Evolutionary conservation across 768 basidiomycete species (phyloP), one percentile per base, ranked within the genome.

Genomic region (Austroboletus festivus): DNA sequence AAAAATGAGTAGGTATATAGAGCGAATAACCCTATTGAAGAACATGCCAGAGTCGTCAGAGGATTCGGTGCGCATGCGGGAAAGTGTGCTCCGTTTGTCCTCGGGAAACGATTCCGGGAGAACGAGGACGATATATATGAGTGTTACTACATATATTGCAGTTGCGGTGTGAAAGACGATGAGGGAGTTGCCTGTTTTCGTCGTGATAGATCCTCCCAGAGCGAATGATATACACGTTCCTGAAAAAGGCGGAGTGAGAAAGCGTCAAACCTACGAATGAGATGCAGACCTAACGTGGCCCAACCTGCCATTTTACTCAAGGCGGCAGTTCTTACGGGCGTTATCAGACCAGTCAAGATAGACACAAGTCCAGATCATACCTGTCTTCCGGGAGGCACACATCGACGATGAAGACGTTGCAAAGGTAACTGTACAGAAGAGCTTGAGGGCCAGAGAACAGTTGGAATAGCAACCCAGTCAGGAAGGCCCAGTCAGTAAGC

Each of bases 61-160:
- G 19, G 42, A 20, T 13, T 48, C 58, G 5, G 9, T 20, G 3
- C 30, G 45, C 37, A 54, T 42, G 13, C 18, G 38, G 3, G 49
- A 56, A 1, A 65, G 42, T 22, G 52, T 52, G 0, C 54, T 53
- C 18, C 60, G 53, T 22, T 59, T 63, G 12, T 57, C 52, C 28
- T 65, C 44, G 0, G 62, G 53, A 19, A 70, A 62, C 11, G 68
- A 60, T 49, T 70, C 68, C 1, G 68, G 67, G 3, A 69, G 56
- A 20, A 65, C 16, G 11, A 45, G 42, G n/a, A 43, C 23, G 1
- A 60, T 48, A 34, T 66, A 69, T 11, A 68, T 16, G 26, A 65
- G 47, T 16, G 39, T 46, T 4, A 34, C 16, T 7, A 38, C 34
- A 34, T 57, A 55, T n/a, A 68, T 40, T 1, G 39, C 46, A 1